Evolutionary conservation across 108 stramenopile genomes (phyloP), one percentile per base, ranked within the genome.

Genomic region (Skeletonema costatum): DNA sequence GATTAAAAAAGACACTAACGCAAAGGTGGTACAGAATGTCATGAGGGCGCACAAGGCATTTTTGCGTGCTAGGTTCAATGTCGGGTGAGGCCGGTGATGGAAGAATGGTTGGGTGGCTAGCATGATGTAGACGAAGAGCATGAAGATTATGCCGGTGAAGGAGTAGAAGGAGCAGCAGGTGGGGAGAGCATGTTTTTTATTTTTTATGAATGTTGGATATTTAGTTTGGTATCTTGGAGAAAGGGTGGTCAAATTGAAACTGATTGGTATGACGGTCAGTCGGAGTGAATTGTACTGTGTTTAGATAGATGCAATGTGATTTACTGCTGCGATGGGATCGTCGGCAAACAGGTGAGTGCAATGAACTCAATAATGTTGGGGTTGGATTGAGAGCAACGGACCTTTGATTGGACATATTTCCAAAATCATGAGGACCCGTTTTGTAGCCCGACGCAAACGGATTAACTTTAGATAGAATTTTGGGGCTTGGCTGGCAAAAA

Each of bases 81-180:
- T 84, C 79, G n/a, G 76, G 68, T n/a, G 12, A 84, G 71, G 21
- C 83, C 83, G 7, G 64, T 41, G n/a, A 84, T 71, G 32, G n/a
- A 77, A 75, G 51, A 80, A 80, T 31, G 81, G 81, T 73, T 82
- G 81, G n/a, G 77, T 66, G 5, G 76, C 56, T 3, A 82, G 66
- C 71, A 82, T 72, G 71, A 72, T 71, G 58, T 76, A 76, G 14
- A 84, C 83, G 60, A 76, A 84, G 48, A 69, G 44, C 69, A 76
- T 73, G 71, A 82, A 82, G 59, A 73, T 32, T 38, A 64, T 64
- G 35, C 82, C 82, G 9, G 82, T 82, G 67, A 68, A 60, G 67
- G 82, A 82, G 67, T 82, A 82, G 71, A 82, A 76, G 32, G 62
- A 64, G 71, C 75, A 76, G 74, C 70, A 71, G 64, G 17, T 7